Percentiles rank a stretch among this genome's conserved stretches.
Evolutionary conservation across 805 yeast genomes (phyloP).

Genomic region (Candida schatavii): DNA sequence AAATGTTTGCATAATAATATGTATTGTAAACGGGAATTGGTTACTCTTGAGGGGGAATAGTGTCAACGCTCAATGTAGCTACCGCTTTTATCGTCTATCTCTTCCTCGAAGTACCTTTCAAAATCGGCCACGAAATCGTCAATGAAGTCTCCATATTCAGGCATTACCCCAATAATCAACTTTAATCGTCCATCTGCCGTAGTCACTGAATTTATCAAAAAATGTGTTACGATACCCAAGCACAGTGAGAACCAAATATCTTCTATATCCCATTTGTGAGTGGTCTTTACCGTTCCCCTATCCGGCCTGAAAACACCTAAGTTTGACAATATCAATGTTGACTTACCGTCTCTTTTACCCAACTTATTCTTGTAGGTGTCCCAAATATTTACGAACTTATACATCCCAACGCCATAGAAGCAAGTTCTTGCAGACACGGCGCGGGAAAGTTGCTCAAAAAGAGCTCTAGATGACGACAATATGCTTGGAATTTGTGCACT

Average conservation of each 20-base stretch:
- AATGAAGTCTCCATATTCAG: slow-evolving; percentile 11
- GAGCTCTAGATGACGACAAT: not conserved
- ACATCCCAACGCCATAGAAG: slow-evolving; percentile 12
- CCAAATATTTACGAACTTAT: slow-evolving; percentile 12
- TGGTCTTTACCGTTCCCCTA: not conserved
- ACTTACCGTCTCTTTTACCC: slow-evolving; percentile 9
- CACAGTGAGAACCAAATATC: slow-evolving; percentile 19
- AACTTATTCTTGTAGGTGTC: slow-evolving; percentile 7
- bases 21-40: too few species aligned
- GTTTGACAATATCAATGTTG: slow-evolving; percentile 19
- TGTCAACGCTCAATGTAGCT: too few species aligned
- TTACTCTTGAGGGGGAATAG: too few species aligned
- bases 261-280: slow-evolving; percentile 7
- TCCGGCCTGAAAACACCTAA: slow-evolving; percentile 10
- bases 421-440: slow-evolving; percentile 3
- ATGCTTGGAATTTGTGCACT: not conserved
- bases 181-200: slow-evolving; percentile 15
- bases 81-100: slow-evolving; percentile 1
- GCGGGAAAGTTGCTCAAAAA: not conserved
- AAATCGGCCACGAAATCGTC: slow-evolving; percentile 8
- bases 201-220: slow-evolving; percentile 11
- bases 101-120: slow-evolving; percentile 1
- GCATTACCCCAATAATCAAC: slow-evolving; percentile 12
- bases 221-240: slow-evolving; percentile 13
- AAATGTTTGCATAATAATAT: too few species aligned